These are phyloP conservation scores for Umbelopsis sp. DNA, from an alignment of 192 early-diverging fungal species.

Conservation along the genomic window DNA sequence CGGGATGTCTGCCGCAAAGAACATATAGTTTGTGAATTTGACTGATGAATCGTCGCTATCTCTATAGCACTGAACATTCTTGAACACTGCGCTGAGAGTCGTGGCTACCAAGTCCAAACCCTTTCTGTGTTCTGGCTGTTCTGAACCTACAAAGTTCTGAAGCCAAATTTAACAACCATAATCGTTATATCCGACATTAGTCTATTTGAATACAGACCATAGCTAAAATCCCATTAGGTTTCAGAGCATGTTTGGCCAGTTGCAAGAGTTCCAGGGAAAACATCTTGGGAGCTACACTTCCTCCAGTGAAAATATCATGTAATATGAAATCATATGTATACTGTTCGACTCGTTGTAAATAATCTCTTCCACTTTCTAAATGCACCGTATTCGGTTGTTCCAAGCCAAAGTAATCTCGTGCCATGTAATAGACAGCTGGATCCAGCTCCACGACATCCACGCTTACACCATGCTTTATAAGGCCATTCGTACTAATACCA, in stretches of 20 bases:
- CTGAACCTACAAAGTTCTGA: constrained; percentile 80
- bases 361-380: constrained; percentile 76
- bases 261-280: constrained; percentile 75
- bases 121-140: constrained; percentile 48
- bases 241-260: constrained; percentile 68
- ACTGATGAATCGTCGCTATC: constrained; percentile 48
- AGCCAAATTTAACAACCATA: not conserved
- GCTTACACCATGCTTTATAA: constrained; percentile 57
- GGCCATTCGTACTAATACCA: constrained; percentile 71
- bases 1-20: constrained; percentile 60
- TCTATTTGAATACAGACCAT: constrained; percentile 49
- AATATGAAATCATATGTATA: constrained; percentile 80
- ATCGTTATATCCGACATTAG: not conserved
- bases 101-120: constrained; percentile 61
- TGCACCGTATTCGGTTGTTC: constrained; percentile 46
- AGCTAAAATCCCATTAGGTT: constrained; percentile 76
- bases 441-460: constrained; percentile 90
- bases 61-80: constrained; percentile 66
- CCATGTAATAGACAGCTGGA: constrained; percentile 70
- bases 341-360: constrained; percentile 59
- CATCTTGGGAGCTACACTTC: constrained; percentile 70
- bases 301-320: constrained; percentile 96
- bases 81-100: constrained; percentile 70
- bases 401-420: constrained; percentile 70
- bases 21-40: constrained; percentile 49